phyloP scores from a whole-genome alignment of 179 eudicot genomes.

The Drosera spatulata region DNA sequence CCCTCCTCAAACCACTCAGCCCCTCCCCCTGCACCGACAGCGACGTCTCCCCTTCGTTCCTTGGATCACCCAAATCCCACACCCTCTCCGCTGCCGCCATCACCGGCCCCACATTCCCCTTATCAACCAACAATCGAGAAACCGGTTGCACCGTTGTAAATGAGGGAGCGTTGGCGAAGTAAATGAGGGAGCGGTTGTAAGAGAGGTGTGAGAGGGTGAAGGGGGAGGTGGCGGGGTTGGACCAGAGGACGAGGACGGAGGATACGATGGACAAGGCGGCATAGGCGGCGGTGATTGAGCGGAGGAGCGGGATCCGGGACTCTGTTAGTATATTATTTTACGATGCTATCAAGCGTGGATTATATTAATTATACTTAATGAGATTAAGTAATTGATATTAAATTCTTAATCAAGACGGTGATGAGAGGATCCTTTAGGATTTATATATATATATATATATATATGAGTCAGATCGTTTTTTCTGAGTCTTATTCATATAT shows the following conservation, averaged over 20 bases:
- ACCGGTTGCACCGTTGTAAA: slow-evolving; percentile 10
- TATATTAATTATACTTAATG: too few species aligned
- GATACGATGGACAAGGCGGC: slow-evolving; percentile 41
- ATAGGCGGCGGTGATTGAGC: slow-evolving; percentile 50
- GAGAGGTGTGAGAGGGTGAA: slow-evolving; percentile 43
- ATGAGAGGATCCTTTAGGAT: too few species aligned
- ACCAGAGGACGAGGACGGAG: slow-evolving; percentile 60
- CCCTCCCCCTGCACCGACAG: slow-evolving; percentile 28
- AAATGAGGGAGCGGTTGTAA: slow-evolving; percentile 40
- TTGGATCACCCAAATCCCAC: slow-evolving; percentile 74
- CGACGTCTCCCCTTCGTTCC: slow-evolving; percentile 23
- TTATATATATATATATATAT: too few species aligned
- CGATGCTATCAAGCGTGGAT: too few species aligned
- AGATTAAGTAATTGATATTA: too few species aligned
- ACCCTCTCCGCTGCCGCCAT: slow-evolving; percentile 50
- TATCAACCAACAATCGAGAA: too few species aligned
- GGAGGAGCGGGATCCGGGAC: slow-evolving; percentile 57
- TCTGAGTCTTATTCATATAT: too few species aligned
- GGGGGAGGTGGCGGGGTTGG: slow-evolving; percentile 53
- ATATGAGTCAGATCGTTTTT: too few species aligned
- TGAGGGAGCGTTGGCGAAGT: slow-evolving; percentile 29
- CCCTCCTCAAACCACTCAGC: slow-evolving; percentile 39
- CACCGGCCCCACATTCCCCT: slow-evolving; percentile 34
- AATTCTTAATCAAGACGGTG: too few species aligned
- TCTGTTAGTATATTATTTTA: slow-evolving; percentile 14